Percentiles rank a stretch among this genome's conserved stretches.
Conservation (phyloP, 768 basidiomycete genomes). For the Porphyrellus cyaneotinctus region DNA sequence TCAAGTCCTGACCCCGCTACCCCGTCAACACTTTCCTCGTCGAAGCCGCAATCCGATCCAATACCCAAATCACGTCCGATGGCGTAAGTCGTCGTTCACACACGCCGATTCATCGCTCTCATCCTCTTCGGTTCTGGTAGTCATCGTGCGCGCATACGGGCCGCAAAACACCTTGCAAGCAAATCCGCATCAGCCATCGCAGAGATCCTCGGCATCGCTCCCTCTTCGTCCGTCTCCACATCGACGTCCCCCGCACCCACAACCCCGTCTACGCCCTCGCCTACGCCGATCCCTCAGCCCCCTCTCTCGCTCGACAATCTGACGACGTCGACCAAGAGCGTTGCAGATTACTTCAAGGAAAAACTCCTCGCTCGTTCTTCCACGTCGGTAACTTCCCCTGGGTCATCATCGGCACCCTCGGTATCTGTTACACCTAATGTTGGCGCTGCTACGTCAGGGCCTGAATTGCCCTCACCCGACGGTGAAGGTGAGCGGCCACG, state of each 20-base stretch:
- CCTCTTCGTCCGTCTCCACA: constrained; percentile 31
- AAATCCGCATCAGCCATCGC: constrained; percentile 77
- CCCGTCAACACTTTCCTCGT: neutral
- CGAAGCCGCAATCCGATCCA: neutral
- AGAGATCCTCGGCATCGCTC: constrained; percentile 84
- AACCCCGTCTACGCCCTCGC: too few species aligned
- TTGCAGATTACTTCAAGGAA: constrained; percentile 87
- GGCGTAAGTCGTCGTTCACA: constrained; percentile 26
- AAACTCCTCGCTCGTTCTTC: constrained; percentile 57
- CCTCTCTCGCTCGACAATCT: constrained; percentile 42
- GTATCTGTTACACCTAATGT: constrained; percentile 11
- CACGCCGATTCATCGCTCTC: neutral
- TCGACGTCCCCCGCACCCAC: constrained; percentile 3
- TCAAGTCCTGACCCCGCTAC: too few species aligned
- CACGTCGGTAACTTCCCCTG: constrained; percentile 9
- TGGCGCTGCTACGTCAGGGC: neutral
- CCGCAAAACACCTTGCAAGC: constrained; percentile 71
- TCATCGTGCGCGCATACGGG: constrained; percentile 78
- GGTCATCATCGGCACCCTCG: neutral
- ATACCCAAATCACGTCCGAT: constrained; percentile 26
- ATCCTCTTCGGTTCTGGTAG: constrained; percentile 33
- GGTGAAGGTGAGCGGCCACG: constrained; percentile 1
- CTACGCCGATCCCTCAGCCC: constrained; percentile 25
- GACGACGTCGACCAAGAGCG: constrained; percentile 69
- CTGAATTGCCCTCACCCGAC: neutral